phyloP scores from a whole-genome alignment of 2,329 filamentous ascomycete genomes.

The Leptographium lundbergii region DNA sequence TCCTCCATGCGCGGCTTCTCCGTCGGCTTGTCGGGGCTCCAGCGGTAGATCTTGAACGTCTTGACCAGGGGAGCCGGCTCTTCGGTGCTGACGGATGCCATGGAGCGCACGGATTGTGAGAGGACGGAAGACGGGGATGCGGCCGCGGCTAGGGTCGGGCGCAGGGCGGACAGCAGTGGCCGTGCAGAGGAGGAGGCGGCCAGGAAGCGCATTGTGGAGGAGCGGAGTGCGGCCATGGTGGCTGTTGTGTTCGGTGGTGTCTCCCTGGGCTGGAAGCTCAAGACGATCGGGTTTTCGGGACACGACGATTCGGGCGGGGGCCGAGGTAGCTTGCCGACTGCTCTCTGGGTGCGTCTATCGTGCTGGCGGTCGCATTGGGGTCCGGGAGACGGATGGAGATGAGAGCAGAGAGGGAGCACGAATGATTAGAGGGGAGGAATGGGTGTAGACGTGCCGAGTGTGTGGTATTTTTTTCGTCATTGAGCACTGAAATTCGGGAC shows the following conservation, averaged over 20 bases:
- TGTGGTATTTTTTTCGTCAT: conserved; percentile 5
- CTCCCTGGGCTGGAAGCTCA: not conserved
- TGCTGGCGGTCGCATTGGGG: not conserved
- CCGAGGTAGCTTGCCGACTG: not conserved
- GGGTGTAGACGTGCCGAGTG: not conserved
- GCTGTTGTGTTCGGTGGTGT: conserved; percentile 4
- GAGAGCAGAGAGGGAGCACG: not conserved
- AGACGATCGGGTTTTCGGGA: not conserved
- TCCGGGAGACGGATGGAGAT: not conserved
- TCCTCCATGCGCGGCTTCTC: conserved; percentile 93
- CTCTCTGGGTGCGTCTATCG: not conserved
- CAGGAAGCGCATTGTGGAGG: conserved; percentile 38
- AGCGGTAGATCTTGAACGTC: conserved; percentile 97
- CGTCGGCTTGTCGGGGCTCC: conserved; percentile 86
- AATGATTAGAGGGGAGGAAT: not conserved
- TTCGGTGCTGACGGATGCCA: conserved; percentile 36
- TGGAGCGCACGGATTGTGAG: conserved; percentile 30
- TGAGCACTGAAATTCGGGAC: conserved; percentile 14
- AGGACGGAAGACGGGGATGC: conserved; percentile 9
- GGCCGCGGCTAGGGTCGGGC: conserved; percentile 23
- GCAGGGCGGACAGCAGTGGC: conserved; percentile 12
- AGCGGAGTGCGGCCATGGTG: conserved; percentile 50
- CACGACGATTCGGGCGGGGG: not conserved
- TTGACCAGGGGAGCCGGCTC: conserved; percentile 61
- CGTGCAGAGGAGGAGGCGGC: conserved; percentile 25